These are phyloP conservation scores for Vaccinium macrocarpon DNA, from an alignment of 148 eudicot genomes.

Conservation along the genomic window DNA sequence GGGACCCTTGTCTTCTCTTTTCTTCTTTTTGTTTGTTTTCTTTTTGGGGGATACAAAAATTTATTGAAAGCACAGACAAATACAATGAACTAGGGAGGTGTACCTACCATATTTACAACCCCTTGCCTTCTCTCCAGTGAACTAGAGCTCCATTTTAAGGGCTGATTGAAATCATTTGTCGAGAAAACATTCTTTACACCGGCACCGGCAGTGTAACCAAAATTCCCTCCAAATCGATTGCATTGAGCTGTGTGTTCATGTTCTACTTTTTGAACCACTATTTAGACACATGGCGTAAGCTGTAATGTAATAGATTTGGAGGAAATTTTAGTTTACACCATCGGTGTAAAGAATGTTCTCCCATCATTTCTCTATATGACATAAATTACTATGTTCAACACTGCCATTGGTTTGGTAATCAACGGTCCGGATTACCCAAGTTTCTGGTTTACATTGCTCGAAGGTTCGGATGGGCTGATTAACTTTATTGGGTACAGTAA, in stretches of 20 bases:
- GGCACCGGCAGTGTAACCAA: too few species aligned
- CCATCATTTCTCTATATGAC: too few species aligned
- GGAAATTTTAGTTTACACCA: too few species aligned
- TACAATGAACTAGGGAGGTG: not conserved
- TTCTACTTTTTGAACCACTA: too few species aligned
- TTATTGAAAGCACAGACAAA: not conserved
- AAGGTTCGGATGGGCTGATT: not conserved
- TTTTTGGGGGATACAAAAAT: not conserved
- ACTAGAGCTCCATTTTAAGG: not conserved
- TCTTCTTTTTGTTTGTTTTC: not conserved
- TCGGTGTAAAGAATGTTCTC: too few species aligned
- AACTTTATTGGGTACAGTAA: not conserved
- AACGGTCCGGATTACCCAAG: too few species aligned
- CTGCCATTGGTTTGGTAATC: too few species aligned
- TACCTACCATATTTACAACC: not conserved
- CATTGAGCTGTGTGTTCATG: too few species aligned
- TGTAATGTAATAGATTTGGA: too few species aligned
- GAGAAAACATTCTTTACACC: too few species aligned
- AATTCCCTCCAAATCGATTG: too few species aligned
- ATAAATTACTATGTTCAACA: not conserved
- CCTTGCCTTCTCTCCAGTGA: not conserved
- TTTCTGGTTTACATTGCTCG: not conserved
- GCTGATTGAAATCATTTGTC: not conserved
- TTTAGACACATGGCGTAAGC: too few species aligned
- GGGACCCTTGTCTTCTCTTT: not conserved